Base-by-base conservation (phyloP, 2,329 filamentous ascomycete genomes). In the Leptographium radiaticola region DNA sequence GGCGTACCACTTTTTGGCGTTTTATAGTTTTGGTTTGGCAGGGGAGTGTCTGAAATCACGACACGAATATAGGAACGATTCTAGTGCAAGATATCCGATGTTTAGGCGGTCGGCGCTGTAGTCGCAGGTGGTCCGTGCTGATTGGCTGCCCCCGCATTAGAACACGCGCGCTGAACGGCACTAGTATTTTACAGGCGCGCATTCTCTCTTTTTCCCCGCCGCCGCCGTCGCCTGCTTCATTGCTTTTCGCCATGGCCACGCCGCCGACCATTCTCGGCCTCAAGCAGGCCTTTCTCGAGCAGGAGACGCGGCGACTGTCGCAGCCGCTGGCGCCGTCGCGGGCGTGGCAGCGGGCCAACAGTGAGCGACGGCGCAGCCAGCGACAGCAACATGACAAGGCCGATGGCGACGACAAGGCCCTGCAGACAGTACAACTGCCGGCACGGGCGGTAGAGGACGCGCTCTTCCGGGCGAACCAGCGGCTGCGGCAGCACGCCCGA, bases 261-360 rank as follows among this genome's bases (percentile, higher is more conserved):
- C 67, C 74, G 1, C 77, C 78, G 4, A 82, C 80, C 2, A 73
- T 83, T 57, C 71, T 82, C 48, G 71, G 78, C 30, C 71, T 83
- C 53, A 88, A 88, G 64, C 77, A 80, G 50, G 64, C 73, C 56
- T 88, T 88, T 65, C 71, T 87, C 39, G 71, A 72, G 46, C 67
- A 73, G 7, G 83, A 87, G 62, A 83, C 80, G 53, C 78, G 79
- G 12, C 71, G 80, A 36, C 75, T 88, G 49, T 78, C 81, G 0
- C 77, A 80, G 59, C 73, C 76, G 13, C 72, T 84, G 55, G 62
- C 70, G 13, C 78, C 78, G 0, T 79, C 81, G 1, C 70, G 73
- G 39, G 63, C 73, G 55, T 79, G 81, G 73, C 74, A 70, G 52
- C 64, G 66, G 12, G 62, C 69, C 55, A 76, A 81, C 66, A 64